Evolutionary conservation across 2,329 filamentous ascomycete species (phyloP).

Genomic region (Alternaria infectoria): DNA sequence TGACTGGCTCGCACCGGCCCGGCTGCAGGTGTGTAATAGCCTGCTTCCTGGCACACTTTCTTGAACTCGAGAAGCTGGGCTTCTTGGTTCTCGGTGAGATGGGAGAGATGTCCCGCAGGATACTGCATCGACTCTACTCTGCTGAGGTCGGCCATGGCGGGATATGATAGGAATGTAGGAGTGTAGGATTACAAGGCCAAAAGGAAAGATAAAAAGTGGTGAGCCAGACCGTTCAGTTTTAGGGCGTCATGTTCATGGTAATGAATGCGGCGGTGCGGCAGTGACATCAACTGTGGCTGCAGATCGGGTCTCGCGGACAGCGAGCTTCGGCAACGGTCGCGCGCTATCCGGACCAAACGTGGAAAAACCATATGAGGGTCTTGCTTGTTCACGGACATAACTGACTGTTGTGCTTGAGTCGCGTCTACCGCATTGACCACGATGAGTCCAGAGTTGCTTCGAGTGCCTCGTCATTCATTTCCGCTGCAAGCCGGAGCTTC

Average conservation of each 20-base stretch:
- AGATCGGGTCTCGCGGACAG: slow-evolving; percentile 20
- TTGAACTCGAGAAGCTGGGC: slow-evolving; percentile 76
- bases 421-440: slow-evolving; percentile 15
- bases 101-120: slow-evolving; percentile 79
- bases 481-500: slow-evolving; percentile 25
- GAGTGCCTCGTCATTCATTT: slow-evolving; percentile 8
- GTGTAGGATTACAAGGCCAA: neutral
- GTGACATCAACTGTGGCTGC: slow-evolving; percentile 33
- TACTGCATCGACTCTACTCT: slow-evolving; percentile 60
- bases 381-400: neutral
- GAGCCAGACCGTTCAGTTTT: slow-evolving; percentile 19
- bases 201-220: slow-evolving; percentile 11
- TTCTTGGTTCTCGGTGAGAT: slow-evolving; percentile 73
- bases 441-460: slow-evolving; percentile 8
- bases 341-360: slow-evolving; percentile 25
- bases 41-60: slow-evolving; percentile 66
- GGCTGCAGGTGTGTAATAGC: slow-evolving; percentile 62
- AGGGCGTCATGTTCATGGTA: slow-evolving; percentile 31
- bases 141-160: slow-evolving; percentile 43
- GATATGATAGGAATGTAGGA: neutral
- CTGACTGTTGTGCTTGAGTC: slow-evolving; percentile 3
- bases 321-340: slow-evolving; percentile 14
- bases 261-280: slow-evolving; percentile 33
- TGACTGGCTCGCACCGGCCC: slow-evolving; percentile 61
- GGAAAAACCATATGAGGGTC: slow-evolving; percentile 7